Conservation (phyloP, 805 yeast genomes). For the Cyberlindnera petersonii region DNA sequence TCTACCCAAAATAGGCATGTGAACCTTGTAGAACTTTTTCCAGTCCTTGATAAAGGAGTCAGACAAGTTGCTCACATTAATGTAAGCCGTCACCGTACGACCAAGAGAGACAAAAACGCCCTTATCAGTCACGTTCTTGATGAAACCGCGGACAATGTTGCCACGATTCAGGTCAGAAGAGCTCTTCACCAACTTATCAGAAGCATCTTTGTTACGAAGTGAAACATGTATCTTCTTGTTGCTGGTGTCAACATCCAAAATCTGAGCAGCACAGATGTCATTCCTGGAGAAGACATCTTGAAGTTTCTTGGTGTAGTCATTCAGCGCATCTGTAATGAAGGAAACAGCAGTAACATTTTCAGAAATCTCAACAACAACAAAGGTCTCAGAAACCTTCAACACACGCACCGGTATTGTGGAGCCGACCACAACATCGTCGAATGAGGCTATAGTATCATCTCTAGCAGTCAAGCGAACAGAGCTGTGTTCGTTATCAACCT, state of each 20-base stretch:
- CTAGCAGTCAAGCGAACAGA: slow-evolving; percentile 49
- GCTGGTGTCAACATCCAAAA: slow-evolving; percentile 34
- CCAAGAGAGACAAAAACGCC: slow-evolving; percentile 80
- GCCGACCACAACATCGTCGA: slow-evolving; percentile 52
- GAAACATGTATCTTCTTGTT: slow-evolving; percentile 59
- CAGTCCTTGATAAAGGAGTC: slow-evolving; percentile 83
- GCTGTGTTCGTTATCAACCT: slow-evolving; percentile 51
- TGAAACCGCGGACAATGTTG: slow-evolving; percentile 74
- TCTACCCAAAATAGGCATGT: slow-evolving; percentile 74
- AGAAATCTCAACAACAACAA: slow-evolving; percentile 69
- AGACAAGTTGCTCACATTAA: slow-evolving; percentile 74
- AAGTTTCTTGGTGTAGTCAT: slow-evolving; percentile 56
- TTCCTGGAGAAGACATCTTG: slow-evolving; percentile 46
- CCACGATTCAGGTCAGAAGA: slow-evolving; percentile 60
- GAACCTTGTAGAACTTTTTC: slow-evolving; percentile 69
- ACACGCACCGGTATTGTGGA: slow-evolving; percentile 58
- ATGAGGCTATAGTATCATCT: slow-evolving; percentile 35
- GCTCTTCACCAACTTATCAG: slow-evolving; percentile 46
- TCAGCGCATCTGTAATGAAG: slow-evolving; percentile 71
- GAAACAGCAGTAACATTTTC: slow-evolving; percentile 58
- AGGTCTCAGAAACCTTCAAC: slow-evolving; percentile 51
- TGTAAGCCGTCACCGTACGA: slow-evolving; percentile 68
- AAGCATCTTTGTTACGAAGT: slow-evolving; percentile 50
- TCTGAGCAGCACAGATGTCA: slow-evolving; percentile 55
- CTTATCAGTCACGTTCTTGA: slow-evolving; percentile 66